Percentiles rank a stretch among this genome's conserved stretches.
These are phyloP conservation scores for Diatrype stigma DNA, from an alignment of 2,329 filamentous ascomycete genomes.

Conservation along the genomic window DNA sequence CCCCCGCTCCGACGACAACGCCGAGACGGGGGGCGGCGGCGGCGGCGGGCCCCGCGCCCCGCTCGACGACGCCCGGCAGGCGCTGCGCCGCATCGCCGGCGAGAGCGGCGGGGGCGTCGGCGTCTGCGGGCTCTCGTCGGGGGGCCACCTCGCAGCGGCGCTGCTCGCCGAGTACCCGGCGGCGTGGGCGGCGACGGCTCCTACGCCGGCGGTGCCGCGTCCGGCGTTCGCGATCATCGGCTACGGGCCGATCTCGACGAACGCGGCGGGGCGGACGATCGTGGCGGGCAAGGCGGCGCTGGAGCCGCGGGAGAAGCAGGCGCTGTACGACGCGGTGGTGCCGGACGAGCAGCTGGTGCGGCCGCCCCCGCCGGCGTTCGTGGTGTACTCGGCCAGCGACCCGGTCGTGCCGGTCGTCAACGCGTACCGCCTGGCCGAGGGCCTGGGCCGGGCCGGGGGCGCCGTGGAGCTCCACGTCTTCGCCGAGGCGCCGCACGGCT, in stretches of 20 bases:
- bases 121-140: conserved; percentile 17
- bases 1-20: too few relatives aligned
- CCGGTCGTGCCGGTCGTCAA: conserved; percentile 16
- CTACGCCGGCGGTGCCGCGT: not conserved
- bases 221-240: conserved; percentile 15
- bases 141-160: conserved; percentile 16
- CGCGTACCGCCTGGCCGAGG: conserved; percentile 15
- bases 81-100: conserved; percentile 10
- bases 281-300: conserved; percentile 14
- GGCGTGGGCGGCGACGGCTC: conserved; percentile 4
- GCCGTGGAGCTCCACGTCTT: conserved; percentile 17
- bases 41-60: conserved; percentile 13
- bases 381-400: conserved; percentile 16
- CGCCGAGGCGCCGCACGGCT: conserved; percentile 16
- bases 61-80: conserved; percentile 16
- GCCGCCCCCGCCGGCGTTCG: conserved; percentile 15
- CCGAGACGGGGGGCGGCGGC: conserved; percentile 9
- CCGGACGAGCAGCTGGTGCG: conserved; percentile 13
- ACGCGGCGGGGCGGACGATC: conserved; percentile 15
- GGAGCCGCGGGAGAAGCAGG: conserved; percentile 19
- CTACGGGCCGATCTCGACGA: conserved; percentile 20
- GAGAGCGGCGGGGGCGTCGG: conserved; percentile 3
- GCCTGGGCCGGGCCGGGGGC: conserved; percentile 8
- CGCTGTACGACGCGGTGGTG: conserved; percentile 14
- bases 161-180: conserved; percentile 15